These are phyloP conservation scores for Coniella vitis DNA, from an alignment of 2,329 filamentous ascomycete genomes.

Conservation along the genomic window DNA sequence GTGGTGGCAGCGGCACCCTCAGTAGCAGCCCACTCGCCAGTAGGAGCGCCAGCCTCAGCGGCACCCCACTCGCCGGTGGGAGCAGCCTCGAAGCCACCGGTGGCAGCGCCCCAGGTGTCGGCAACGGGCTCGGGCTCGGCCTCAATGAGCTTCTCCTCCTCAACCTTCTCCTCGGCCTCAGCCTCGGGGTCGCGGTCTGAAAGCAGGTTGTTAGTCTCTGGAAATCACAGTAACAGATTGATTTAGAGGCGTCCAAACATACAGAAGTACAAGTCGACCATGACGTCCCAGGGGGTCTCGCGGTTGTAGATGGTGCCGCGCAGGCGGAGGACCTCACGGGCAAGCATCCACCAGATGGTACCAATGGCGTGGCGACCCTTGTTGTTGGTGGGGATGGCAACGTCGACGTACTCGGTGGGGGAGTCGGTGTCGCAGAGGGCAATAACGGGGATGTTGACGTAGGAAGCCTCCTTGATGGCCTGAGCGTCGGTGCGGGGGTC, in stretches of 20 bases:
- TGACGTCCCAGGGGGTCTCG: slow-evolving; percentile 97
- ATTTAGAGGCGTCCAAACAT: slow-evolving; percentile 30
- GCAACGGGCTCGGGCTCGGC: slow-evolving; percentile 70
- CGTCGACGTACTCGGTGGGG: slow-evolving; percentile 98
- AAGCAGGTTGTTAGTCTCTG: slow-evolving; percentile 17
- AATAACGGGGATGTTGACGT: slow-evolving; percentile 99
- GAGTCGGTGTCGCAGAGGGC: slow-evolving; percentile 99
- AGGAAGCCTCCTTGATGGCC: slow-evolving; percentile 99
- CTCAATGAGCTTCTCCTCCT: slow-evolving; percentile 84
- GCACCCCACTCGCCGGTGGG: slow-evolving; percentile 51
- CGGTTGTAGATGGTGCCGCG: slow-evolving; percentile 93
- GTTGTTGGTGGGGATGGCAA: slow-evolving; percentile 99
- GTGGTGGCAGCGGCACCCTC: slow-evolving; percentile 46
- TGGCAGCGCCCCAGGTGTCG: slow-evolving; percentile 78
- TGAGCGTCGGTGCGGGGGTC: slow-evolving; percentile 99
- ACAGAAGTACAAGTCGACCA: slow-evolving; percentile 99
- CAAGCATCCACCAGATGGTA: slow-evolving; percentile 98
- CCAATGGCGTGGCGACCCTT: slow-evolving; percentile 99
- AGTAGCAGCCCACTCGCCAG: slow-evolving; percentile 49
- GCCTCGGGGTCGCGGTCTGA: slow-evolving; percentile 95
- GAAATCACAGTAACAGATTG: background rate
- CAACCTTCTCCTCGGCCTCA: slow-evolving; percentile 96
- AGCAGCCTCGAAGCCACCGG: slow-evolving; percentile 60
- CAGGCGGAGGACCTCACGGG: slow-evolving; percentile 98
- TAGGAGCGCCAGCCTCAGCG: slow-evolving; percentile 40